phyloP scores from a whole-genome alignment of 805 yeast species.

The Henningerozyma blattae region DNA sequence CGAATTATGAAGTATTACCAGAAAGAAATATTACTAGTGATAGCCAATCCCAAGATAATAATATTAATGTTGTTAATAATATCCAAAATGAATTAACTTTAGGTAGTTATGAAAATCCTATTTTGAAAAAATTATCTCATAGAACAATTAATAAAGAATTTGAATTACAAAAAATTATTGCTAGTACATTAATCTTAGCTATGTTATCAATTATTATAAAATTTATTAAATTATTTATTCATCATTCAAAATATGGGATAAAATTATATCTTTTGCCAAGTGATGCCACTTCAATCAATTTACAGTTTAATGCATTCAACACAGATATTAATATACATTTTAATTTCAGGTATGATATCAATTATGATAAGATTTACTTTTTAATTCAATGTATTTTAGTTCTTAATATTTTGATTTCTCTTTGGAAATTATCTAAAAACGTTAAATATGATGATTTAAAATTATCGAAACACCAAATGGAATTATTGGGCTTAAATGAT shows the following conservation, averaged over 20 bases:
- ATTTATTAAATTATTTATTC: slow-evolving; percentile 9
- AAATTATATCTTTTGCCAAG: slow-evolving; percentile 3
- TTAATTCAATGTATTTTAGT: slow-evolving; percentile 15
- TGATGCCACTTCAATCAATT: neutral
- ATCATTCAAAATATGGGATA: slow-evolving; percentile 9
- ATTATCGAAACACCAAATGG: slow-evolving; percentile 22
- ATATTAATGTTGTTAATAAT: too few relatives aligned
- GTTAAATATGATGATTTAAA: slow-evolving; percentile 24
- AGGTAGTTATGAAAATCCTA: slow-evolving; percentile 22
- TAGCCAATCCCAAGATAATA: too few relatives aligned
- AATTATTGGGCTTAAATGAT: slow-evolving; percentile 23
- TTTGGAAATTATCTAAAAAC: slow-evolving; percentile 21
- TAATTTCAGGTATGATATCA: neutral
- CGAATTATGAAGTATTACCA: too few relatives aligned
- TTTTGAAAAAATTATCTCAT: slow-evolving; percentile 18
- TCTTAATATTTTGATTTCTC: slow-evolving; percentile 21
- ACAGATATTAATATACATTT: neutral
- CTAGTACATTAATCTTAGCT: slow-evolving; percentile 23
- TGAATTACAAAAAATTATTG: slow-evolving; percentile 24
- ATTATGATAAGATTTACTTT: neutral
- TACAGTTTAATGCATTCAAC: too few relatives aligned
- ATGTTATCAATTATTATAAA: slow-evolving; percentile 19
- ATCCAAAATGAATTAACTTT: too few relatives aligned
- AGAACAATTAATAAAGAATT: slow-evolving; percentile 32
- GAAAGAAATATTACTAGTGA: too few relatives aligned